These are phyloP conservation scores for Neospermospora avenae DNA, from an alignment of 2,329 filamentous ascomycete species.

Conservation along the genomic window DNA sequence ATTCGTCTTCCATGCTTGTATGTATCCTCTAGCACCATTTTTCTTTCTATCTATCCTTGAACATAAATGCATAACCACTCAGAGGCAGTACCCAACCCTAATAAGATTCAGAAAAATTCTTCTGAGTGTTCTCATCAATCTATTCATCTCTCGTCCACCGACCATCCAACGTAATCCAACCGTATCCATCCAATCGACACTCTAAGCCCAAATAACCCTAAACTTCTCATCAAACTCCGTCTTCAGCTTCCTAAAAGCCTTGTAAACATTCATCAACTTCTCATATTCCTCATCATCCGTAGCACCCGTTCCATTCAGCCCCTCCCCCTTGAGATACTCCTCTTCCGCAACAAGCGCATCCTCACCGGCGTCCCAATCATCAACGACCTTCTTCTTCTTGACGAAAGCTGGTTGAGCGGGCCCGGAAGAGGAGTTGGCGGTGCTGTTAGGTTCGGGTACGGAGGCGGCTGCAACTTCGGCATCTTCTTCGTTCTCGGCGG, in stretches of 20 bases:
- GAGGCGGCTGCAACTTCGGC: conserved; percentile 35
- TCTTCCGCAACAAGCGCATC: conserved; percentile 39
- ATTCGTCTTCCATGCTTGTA: not conserved
- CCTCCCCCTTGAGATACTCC: conserved; percentile 33
- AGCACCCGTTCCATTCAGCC: conserved; percentile 33
- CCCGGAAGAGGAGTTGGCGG: not conserved
- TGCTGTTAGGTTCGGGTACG: conserved; percentile 11
- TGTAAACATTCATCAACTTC: conserved; percentile 53
- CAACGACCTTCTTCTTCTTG: conserved; percentile 39
- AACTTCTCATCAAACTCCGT: conserved; percentile 64
- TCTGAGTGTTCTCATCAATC: not conserved
- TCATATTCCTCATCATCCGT: conserved; percentile 40
- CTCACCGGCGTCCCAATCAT: conserved; percentile 47
- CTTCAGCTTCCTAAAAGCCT: conserved; percentile 55
- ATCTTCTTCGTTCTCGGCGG: conserved; percentile 40
- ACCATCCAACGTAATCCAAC: too few species aligned
- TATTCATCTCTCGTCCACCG: not conserved
- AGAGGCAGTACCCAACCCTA: not conserved
- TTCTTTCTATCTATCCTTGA: not conserved
- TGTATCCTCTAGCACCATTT: not conserved
- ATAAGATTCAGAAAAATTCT: not conserved
- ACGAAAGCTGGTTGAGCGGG: conserved; percentile 12
- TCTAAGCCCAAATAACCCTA: conserved; percentile 31
- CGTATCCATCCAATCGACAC: not conserved
- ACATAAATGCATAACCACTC: not conserved